phyloP scores from a whole-genome alignment of 768 basidiomycete genomes.

The Trametes meyenii region DNA sequence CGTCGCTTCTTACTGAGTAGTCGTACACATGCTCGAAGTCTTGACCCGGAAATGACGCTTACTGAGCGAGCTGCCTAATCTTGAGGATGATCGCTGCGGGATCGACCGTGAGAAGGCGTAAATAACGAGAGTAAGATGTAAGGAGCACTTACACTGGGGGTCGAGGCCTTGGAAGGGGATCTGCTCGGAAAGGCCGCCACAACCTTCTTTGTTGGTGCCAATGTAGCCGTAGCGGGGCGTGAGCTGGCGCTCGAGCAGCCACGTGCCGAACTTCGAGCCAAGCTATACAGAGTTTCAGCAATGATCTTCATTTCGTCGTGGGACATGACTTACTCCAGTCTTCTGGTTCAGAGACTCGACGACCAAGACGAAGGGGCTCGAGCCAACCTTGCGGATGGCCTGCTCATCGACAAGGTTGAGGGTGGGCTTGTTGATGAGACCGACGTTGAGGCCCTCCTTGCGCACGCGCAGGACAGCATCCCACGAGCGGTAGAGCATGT shows the following conservation, averaged over 20 bases:
- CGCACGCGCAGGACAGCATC: constrained; percentile 81
- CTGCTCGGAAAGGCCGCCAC: constrained; percentile 80
- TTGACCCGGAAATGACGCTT: not conserved
- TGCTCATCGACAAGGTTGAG: constrained; percentile 85
- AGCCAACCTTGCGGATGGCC: constrained; percentile 73
- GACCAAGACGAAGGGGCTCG: constrained; percentile 77
- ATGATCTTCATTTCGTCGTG: not conserved
- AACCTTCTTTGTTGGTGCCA: constrained; percentile 77
- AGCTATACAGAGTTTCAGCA: constrained; percentile 41
- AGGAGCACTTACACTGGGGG: constrained; percentile 59
- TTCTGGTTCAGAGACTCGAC: constrained; percentile 88
- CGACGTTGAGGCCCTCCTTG: constrained; percentile 75
- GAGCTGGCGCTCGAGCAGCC: constrained; percentile 80
- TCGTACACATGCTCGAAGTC: constrained; percentile 3
- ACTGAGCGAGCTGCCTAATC: constrained; percentile 46
- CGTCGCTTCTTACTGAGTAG: not conserved
- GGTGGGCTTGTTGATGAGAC: constrained; percentile 84
- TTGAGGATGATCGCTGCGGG: constrained; percentile 47
- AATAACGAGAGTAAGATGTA: not conserved
- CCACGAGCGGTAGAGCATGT: constrained; percentile 82
- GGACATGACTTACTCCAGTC: constrained; percentile 59
- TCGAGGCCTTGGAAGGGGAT: constrained; percentile 84
- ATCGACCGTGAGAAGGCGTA: not conserved
- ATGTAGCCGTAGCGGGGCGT: constrained; percentile 84
- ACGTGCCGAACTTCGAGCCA: constrained; percentile 83